Evolutionary conservation across 495 filamentous ascomycete genomes (phyloP), one percentile per base, ranked within the genome.

Genomic region (Penicillium antarcticum): DNA sequence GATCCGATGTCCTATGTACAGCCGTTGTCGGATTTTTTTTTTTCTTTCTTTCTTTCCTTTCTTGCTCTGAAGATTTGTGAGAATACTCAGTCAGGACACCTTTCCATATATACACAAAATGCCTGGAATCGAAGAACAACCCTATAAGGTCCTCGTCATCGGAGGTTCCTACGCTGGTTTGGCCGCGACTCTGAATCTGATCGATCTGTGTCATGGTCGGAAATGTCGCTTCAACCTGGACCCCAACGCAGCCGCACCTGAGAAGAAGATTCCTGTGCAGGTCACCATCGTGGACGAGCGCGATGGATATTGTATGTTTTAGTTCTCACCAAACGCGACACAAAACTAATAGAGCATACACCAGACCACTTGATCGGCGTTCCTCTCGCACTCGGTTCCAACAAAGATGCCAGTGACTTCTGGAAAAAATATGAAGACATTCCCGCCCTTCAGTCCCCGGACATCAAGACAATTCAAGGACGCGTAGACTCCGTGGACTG

Each of bases 141-240:
- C 32, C 5, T 45, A 35, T 12, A 45, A 36, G 31, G 43, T 45
- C 32, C 43, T 45, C 16, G 40, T 86, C 4, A 65, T 78, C 7
- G 82, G 83, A 13, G 80, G 79, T 19, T 75, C 77, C 29, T 86
- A 85, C 45, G 77, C 68, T 12, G 82, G 83, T n/a, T 70, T 86
- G 21, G 75, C 80, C 1, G 71, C 72, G 2, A 72, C 76, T 8
- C 51, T 83, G 48, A 84, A 83, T 55, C 62, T 85, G 2, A 61
- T 80, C 26, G 77, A 83, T 52, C 65, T 82, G 16, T 76, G 77
- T 57, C 53, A 72, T 29, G 75, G 76, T 1, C 62, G 53, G 18
- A 35, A 45, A 4, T 19, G 48, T 17, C 51, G 57, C 18, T 62
- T 55, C 34, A 44, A 34, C 19, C 7, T 39, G 4, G 52, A 48